Base-by-base conservation (phyloP, 2,329 filamentous ascomycete species). In the Pestalotiopsis sp. region DNA sequence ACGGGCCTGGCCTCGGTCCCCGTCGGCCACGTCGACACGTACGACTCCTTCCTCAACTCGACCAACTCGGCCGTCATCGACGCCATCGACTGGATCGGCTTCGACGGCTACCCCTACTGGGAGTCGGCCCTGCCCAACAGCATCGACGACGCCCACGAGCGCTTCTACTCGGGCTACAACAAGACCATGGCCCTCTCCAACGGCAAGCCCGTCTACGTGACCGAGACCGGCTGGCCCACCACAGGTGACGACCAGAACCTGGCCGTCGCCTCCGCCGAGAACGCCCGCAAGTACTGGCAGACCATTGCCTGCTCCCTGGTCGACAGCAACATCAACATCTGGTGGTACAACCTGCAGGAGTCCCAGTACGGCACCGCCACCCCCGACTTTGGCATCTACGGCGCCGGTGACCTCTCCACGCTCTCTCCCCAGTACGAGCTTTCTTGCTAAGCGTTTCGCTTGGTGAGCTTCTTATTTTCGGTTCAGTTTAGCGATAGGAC, bases 171-270 rank as follows among this genome's bases (percentile, higher is more conserved):
- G 20, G 77, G 76, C 5, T 74, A 74, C 69, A 73, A 77, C 70
- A 76, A 79, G 72, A 79, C 78, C 6, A 63, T 78, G 59, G 80
- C 79, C 39, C 83, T 81, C n/a, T 80, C 83, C 69, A 74, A 75
- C 14, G 78, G 78, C 69, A 81, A 82, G 74, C 80, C 78, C 67
- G 81, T 86, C 67, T 84, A 81, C 76, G 77, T 87, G 57, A 86
- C 85, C 9, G 86, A 89, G 80, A 87, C 85, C 23, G 87, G 87
- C 67, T 89, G 86, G 86, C 87, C 87, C 49, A 81, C 83, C n/a
- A 74, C 76, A 23, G 87, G 87, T 38, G 73, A 80, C 23, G 82
- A 79, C 39, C 76, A 79, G 68, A 82, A 81, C 66, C 71, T 79
- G 67, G 85, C 85, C 64, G 81, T 86, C 20, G 75, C 87, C 38